Conservation (phyloP, 257 asterid genomes). For the Misopates orontium region DNA sequence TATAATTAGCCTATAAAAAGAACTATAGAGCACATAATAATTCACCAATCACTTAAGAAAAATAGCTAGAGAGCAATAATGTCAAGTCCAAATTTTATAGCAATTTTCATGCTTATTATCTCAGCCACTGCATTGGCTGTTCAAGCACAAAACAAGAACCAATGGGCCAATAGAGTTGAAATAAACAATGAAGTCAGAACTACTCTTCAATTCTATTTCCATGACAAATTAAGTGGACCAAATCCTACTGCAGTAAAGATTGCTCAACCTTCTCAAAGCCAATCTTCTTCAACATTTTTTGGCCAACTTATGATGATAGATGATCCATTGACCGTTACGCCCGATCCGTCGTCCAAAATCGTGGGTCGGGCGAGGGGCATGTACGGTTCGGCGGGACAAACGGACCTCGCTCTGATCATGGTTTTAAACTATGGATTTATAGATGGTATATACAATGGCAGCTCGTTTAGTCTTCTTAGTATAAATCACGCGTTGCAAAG, state of each 20-base stretch:
- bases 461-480: constrained; percentile 73
- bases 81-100: constrained; percentile 14
- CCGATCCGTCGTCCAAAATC: constrained; percentile 46
- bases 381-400: constrained; percentile 66
- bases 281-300: constrained; percentile 38
- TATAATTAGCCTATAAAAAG: too few relatives aligned
- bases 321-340: constrained; percentile 66
- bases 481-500: constrained; percentile 41
- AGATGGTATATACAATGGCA: constrained; percentile 64
- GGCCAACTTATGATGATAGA: constrained; percentile 64
- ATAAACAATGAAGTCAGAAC: constrained; percentile 53
- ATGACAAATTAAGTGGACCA: constrained; percentile 62
- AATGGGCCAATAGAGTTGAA: constrained; percentile 52
- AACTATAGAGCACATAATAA: too few relatives aligned
- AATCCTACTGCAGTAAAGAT: constrained; percentile 55
- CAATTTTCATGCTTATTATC: constrained; percentile 17
- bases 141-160: constrained; percentile 33
- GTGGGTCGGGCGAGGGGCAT: constrained; percentile 83
- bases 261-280: constrained; percentile 41
- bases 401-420: constrained; percentile 64
- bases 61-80: too few relatives aligned
- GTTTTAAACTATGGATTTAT: constrained; percentile 53
- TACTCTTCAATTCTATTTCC: constrained; percentile 73
- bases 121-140: constrained; percentile 5
- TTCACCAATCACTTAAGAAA: too few relatives aligned